Percentiles rank a stretch among this genome's conserved stretches.
Conservation (phyloP, 2,329 filamentous ascomycete genomes). For the Nemania serpens region DNA sequence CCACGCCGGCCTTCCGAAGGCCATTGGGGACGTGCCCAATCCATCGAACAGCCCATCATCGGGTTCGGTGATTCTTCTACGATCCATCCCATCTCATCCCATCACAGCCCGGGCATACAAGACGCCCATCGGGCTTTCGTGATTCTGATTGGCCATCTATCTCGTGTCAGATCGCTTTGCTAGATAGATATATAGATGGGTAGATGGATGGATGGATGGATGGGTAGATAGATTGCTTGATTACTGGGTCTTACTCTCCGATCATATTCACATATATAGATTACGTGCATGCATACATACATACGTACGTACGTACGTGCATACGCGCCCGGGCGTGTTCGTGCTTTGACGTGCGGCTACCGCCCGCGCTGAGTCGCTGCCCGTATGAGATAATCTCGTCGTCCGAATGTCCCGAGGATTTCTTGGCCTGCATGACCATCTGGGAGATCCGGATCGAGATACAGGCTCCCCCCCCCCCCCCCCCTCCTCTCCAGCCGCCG, state of each 20-base stretch:
- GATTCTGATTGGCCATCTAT: neutral
- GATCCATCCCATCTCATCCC: neutral
- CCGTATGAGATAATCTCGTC: neutral
- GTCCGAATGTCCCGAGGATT: constrained; percentile 5
- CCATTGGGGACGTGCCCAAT: neutral
- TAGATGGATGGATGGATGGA: too few species aligned
- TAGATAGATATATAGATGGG: too few species aligned
- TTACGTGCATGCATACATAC: neutral
- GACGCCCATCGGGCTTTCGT: neutral
- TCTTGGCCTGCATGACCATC: constrained; percentile 21
- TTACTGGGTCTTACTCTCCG: neutral
- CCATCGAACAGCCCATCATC: neutral
- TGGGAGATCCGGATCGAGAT: constrained; percentile 3
- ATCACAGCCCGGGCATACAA: neutral
- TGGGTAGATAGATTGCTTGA: neutral
- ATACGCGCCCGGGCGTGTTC: neutral
- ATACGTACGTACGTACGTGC: neutral
- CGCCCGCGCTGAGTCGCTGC: neutral
- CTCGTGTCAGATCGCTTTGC: neutral
- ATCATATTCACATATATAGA: neutral
- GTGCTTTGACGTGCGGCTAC: constrained; percentile 8
- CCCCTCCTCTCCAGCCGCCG: neutral
- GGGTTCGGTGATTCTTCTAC: neutral
- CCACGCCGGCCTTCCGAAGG: neutral
- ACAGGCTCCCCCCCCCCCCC: neutral